These are phyloP conservation scores for Curvularia spicifera DNA, from an alignment of 2,329 filamentous ascomycete genomes.

Conservation along the genomic window DNA sequence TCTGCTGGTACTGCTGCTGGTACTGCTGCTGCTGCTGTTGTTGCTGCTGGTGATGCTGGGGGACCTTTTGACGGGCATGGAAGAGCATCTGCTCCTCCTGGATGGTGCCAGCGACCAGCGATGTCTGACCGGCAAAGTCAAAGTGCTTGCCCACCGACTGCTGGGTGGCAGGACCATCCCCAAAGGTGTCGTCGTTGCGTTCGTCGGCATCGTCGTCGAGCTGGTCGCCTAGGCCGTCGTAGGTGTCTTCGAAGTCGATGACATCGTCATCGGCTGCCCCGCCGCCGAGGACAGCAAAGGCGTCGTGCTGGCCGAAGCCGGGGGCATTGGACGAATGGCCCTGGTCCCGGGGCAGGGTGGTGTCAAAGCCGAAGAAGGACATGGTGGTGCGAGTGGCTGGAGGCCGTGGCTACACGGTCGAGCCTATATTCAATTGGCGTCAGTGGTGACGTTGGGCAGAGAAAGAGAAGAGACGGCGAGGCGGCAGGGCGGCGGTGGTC, in stretches of 20 bases:
- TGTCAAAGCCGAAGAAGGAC: constrained; percentile 93
- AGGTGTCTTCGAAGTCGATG: constrained; percentile 94
- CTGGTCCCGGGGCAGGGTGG: constrained; percentile 66
- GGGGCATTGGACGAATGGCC: constrained; percentile 72
- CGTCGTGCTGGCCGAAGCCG: constrained; percentile 87
- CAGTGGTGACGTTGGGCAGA: constrained; percentile 31
- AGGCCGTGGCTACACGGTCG: constrained; percentile 5
- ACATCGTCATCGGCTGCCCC: constrained; percentile 65
- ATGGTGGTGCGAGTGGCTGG: constrained; percentile 55
- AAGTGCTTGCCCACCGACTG: constrained; percentile 84
- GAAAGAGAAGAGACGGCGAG: constrained; percentile 5
- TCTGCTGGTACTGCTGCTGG: constrained; percentile 37
- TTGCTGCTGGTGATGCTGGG: constrained; percentile 49
- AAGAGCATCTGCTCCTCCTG: constrained; percentile 90
- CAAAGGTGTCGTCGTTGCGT: constrained; percentile 96
- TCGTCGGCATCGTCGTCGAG: constrained; percentile 91
- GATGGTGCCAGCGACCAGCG: constrained; percentile 82
- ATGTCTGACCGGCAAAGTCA: constrained; percentile 94
- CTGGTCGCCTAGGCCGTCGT: constrained; percentile 90
- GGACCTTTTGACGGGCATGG: constrained; percentile 69
- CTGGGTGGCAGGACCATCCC: constrained; percentile 55
- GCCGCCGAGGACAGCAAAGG: constrained; percentile 81
- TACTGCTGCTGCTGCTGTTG: constrained; percentile 1
- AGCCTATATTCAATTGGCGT: constrained; percentile 12
- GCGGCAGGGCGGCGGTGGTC: constrained; percentile 3